Evolutionary conservation across 208 protist genomes (phyloP).

Genomic region (Leishmania aethiopica): DNA sequence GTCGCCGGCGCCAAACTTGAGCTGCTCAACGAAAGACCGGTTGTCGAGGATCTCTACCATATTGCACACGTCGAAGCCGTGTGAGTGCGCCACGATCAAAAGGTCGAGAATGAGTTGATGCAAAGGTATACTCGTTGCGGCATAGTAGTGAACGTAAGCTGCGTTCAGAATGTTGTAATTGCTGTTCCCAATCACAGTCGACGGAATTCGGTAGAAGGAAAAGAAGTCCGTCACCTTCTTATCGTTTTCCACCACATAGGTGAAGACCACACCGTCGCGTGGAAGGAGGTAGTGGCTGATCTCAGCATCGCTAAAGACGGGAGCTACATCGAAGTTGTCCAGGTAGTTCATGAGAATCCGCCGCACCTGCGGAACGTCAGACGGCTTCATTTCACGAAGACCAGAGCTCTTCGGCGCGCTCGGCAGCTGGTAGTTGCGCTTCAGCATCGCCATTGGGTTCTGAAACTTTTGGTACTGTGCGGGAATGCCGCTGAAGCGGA

Average conservation of each 20-base stretch:
- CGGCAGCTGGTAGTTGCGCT: constrained; percentile 74
- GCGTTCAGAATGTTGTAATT: constrained; percentile 94
- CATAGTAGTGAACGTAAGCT: constrained; percentile 98
- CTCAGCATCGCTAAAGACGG: constrained; percentile 94
- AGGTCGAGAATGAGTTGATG: constrained; percentile 91
- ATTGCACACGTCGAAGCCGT: constrained; percentile 99
- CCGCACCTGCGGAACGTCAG: constrained; percentile 80
- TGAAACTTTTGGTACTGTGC: constrained; percentile 66
- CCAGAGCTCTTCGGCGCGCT: constrained; percentile 47
- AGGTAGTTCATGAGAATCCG: constrained; percentile 89
- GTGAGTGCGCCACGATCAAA: constrained; percentile 88
- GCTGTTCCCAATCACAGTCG: constrained; percentile 95
- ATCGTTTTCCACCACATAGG: constrained; percentile 94
- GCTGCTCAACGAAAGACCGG: constrained; percentile 85
- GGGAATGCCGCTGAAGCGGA: constrained; percentile 80
- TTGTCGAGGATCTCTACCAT: constrained; percentile 97
- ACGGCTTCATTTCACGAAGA: constrained; percentile 76
- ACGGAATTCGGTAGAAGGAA: constrained; percentile 98
- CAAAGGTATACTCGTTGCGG: constrained; percentile 83
- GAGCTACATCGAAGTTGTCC: constrained; percentile 72
- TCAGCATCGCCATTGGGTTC: constrained; percentile 85
- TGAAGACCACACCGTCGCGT: constrained; percentile 92
- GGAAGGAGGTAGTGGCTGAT: constrained; percentile 97
- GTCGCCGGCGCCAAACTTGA: constrained; percentile 98
- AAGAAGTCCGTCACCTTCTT: constrained; percentile 95